These are phyloP conservation scores for Ophiostoma ips DNA, from an alignment of 2,329 filamentous ascomycete genomes.

Conservation along the genomic window DNA sequence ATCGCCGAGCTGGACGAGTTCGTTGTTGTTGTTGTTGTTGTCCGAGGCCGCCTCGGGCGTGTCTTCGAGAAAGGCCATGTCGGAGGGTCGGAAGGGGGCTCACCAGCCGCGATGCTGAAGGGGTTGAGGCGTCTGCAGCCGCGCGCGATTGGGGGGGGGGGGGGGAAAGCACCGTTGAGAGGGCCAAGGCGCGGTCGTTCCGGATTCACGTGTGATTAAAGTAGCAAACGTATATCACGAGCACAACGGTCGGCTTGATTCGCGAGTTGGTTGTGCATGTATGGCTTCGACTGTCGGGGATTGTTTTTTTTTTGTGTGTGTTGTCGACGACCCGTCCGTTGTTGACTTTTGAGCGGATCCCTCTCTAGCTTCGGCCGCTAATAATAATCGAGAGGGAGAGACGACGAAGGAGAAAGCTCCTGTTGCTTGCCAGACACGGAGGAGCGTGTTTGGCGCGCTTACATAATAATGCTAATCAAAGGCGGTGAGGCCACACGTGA, in stretches of 20 bases:
- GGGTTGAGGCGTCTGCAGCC: background rate
- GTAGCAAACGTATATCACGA: too few relatives aligned
- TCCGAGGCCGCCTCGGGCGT: constrained; percentile 16
- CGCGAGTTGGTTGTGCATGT: too few relatives aligned
- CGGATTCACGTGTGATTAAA: too few relatives aligned
- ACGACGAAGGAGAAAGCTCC: too few relatives aligned
- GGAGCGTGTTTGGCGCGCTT: background rate
- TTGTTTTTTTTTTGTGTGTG: background rate
- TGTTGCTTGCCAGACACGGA: too few relatives aligned
- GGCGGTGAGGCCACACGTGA: constrained; percentile 8
- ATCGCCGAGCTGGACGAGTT: background rate
- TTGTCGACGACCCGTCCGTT: background rate
- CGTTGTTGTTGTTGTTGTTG: constrained; percentile 10
- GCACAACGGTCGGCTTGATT: too few relatives aligned
- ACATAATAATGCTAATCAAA: background rate
- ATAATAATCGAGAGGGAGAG: too few relatives aligned
- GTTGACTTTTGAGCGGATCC: background rate
- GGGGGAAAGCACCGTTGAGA: too few relatives aligned
- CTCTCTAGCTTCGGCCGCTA: too few relatives aligned
- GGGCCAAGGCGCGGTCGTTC: too few relatives aligned
- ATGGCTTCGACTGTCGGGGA: too few relatives aligned
- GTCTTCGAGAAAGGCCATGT: constrained; percentile 20
- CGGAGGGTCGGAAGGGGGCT: background rate
- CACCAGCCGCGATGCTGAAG: background rate
- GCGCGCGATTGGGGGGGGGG: too few relatives aligned